Evolutionary conservation across 208 protist genomes (phyloP).

Genomic region (Acanthamoeba lenticulata): DNA sequence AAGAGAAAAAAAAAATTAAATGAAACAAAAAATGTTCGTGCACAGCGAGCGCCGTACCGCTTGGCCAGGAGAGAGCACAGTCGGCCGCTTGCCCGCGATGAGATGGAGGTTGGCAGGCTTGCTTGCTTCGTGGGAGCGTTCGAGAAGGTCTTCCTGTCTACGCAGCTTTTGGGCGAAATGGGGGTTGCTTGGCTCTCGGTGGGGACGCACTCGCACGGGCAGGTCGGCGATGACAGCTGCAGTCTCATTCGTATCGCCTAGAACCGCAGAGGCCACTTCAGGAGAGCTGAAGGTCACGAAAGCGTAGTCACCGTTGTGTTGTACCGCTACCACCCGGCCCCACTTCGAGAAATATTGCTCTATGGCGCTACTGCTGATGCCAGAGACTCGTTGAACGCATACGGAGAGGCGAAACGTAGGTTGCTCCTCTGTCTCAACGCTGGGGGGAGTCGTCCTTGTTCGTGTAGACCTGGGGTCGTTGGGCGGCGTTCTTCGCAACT

Average conservation of each 20-base stretch:
- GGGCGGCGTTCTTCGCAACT: no score
- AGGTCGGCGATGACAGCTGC: not conserved
- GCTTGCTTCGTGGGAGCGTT: not conserved
- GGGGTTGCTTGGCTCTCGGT: no score
- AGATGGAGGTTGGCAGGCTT: not conserved
- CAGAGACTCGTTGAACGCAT: no score
- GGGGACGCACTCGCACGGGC: not conserved
- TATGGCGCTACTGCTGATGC: no score
- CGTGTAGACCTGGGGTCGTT: no score
- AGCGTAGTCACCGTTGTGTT: not conserved
- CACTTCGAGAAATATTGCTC: not conserved
- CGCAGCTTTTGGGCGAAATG: no score
- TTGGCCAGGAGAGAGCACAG: not conserved
- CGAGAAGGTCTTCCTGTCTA: not conserved
- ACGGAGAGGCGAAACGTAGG: no score
- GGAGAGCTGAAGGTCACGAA: not conserved
- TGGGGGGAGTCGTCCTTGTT: no score
- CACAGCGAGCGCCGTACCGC: not conserved
- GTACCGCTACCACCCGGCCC: not conserved
- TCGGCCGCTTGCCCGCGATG: not conserved
- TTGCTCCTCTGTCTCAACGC: no score
- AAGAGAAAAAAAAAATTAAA: not conserved
- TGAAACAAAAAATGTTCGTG: not conserved
- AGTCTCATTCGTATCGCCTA: not conserved
- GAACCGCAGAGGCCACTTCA: not conserved